Percentiles rank a stretch among this genome's conserved stretches.
Conservation (phyloP, 257 asterid genomes). For the Thymus mandschuricus region DNA sequence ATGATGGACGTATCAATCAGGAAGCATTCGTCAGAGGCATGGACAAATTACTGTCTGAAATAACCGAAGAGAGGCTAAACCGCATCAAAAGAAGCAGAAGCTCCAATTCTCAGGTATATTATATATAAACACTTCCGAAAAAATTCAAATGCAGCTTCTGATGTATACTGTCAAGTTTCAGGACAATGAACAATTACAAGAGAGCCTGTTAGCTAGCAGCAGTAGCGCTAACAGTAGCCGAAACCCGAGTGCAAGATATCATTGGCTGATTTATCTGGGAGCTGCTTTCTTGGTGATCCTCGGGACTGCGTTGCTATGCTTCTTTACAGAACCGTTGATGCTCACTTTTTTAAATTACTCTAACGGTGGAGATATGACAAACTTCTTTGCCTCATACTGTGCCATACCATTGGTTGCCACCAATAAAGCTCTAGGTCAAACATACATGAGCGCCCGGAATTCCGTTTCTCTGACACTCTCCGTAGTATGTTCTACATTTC, state of each 20-base stretch:
- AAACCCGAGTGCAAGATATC: slow-evolving; percentile 1
- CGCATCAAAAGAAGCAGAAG: background rate
- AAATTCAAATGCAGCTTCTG: too few species aligned
- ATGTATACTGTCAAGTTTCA: too few species aligned
- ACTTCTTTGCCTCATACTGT: slow-evolving; percentile 47
- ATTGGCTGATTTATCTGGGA: slow-evolving; percentile 36
- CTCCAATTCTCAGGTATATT: slow-evolving; percentile 25
- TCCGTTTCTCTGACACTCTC: slow-evolving; percentile 62
- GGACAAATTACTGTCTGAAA: slow-evolving; percentile 34
- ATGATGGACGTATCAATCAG: slow-evolving; percentile 41
- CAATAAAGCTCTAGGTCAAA: slow-evolving; percentile 45
- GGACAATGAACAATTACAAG: slow-evolving; percentile 30
- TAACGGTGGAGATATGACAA: slow-evolving; percentile 41
- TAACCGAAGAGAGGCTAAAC: slow-evolving; percentile 35
- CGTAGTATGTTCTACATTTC: slow-evolving; percentile 38
- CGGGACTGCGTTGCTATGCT: slow-evolving; percentile 40
- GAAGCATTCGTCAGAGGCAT: slow-evolving; percentile 54
- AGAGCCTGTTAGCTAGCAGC: slow-evolving; percentile 34
- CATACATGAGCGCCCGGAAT: slow-evolving; percentile 45
- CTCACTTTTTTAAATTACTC: slow-evolving; percentile 38
- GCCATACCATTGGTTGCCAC: slow-evolving; percentile 57
- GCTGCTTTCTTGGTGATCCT: slow-evolving; percentile 39
- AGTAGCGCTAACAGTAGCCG: background rate
- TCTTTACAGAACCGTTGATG: slow-evolving; percentile 45
- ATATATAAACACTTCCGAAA: too few species aligned